Percentiles rank a stretch among this genome's conserved stretches.
These are phyloP conservation scores for Colletotrichum sp. DNA, from an alignment of 2,329 filamentous ascomycete species.

Conservation along the genomic window DNA sequence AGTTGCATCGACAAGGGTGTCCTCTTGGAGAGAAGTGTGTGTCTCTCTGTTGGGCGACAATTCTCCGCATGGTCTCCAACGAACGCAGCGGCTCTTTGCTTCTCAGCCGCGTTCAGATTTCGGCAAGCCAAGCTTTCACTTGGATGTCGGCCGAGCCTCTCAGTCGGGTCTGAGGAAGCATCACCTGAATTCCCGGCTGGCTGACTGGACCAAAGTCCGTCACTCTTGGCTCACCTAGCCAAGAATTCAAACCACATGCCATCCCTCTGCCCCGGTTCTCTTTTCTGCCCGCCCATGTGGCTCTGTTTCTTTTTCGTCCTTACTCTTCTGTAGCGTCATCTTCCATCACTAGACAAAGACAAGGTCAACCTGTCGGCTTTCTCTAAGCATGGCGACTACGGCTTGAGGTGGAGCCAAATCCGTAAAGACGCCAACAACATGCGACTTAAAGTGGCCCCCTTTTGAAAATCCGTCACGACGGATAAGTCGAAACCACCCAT, in stretches of 20 bases:
- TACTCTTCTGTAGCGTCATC: neutral
- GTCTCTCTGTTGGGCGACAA: too few species aligned
- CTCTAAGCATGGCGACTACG: neutral
- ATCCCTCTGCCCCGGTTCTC: neutral
- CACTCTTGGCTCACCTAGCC: neutral
- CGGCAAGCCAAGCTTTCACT: neutral
- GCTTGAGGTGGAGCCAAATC: slow-evolving; percentile 2
- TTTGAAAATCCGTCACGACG: slow-evolving; percentile 9
- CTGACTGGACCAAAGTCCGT: neutral
- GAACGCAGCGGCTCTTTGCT: neutral
- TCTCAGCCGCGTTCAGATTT: neutral
- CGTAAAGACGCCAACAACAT: neutral
- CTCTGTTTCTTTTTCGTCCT: neutral
- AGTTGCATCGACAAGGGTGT: neutral
- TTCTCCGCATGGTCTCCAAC: slow-evolving; percentile 1
- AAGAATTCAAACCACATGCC: neutral
- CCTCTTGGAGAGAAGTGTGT: neutral
- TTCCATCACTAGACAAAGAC: neutral
- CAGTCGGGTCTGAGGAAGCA: neutral
- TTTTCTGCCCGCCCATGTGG: neutral
- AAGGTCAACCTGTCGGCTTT: neutral
- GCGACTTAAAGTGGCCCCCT: neutral
- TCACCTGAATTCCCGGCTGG: neutral
- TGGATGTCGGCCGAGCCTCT: neutral
- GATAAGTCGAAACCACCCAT: neutral